Evolutionary conservation across 768 basidiomycete species (phyloP), one percentile per base, ranked within the genome.

Genomic region (Roridomyces roridus): DNA sequence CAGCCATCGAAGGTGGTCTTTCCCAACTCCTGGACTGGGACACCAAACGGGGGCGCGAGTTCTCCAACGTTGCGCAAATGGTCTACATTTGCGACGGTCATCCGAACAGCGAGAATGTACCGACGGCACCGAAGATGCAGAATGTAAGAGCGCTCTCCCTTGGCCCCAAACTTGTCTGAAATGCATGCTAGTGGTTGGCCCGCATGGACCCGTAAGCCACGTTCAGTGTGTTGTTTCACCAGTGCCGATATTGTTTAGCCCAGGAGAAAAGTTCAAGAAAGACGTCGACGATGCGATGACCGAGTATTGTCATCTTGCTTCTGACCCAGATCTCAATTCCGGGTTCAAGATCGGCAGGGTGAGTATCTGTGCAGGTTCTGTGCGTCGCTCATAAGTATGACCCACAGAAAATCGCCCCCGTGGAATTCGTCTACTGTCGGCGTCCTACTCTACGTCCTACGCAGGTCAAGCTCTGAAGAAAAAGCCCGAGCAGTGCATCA

Each of bases 371-470:
- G 7, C 31, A 2, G 31, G 11, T 34, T 4, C 15, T 3, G 31
- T 34, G 15, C 31, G 15, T 11, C 2, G 31, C 31, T 34, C 11
- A 34, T 15, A 15, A 34, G 10, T 34, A 34, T n/a, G n/a, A n/a
- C n/a, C 31, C 31, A 15, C 15, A 34, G 56, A 80, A 85, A 24
- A 79, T 92, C 36, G 85, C 89, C 2, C 89, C 89, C 2, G 84
- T 87, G 8, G 88, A 92, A 65, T 90, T 94, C 67, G 84, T 92
- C 28, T 93, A 89, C 69, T 37, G 35, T 6, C 93, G 92, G 90
- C 53, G 84, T 92, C 20, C 68, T 91, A 12, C 75, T 92, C 12
- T 89, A 75, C 63, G 71, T 84, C 5, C 72, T 91, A 51, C 77
- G 79, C 14, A 72, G 78, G 21, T 74, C 69, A 56, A 40, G 74